Evolutionary conservation across 805 yeast species (phyloP), one percentile per base, ranked within the genome.

Genomic region (Metschnikowia sp.): DNA sequence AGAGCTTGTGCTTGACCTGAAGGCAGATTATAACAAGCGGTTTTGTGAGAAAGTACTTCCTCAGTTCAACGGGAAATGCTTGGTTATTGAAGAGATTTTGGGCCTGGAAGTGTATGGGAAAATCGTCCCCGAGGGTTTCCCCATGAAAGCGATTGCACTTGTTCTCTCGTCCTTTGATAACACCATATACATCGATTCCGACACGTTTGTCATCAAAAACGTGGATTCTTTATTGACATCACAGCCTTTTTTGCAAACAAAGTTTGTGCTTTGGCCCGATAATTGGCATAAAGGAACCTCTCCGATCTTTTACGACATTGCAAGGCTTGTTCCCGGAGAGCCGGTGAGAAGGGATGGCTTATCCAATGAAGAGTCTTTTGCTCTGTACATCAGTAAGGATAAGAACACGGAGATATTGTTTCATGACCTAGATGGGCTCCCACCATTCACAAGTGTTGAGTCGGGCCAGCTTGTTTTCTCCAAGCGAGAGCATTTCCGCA

Each of bases 11-110:
- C 57, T 77, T 11, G 77, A 79, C 10, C 50, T 61, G 4, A 59
- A 58, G 8, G 59, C 56, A 0, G 78, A 75, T 36, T 75, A 73
- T 52, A 66, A 68, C 38, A 44, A 47, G 10, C 75, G 74, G 30
- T 58, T 61, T 19, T 89, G 96, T 66, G 81, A 78, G 19, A 66
- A 68, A 8, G 70, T 85, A 2, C 70, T 88, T 55, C 90, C 92
- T 0, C 56, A 61, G 18, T 64, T 83, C 47, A 77, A 82, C 50
- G 92, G 84, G 4, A 75, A 74, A 53, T 88, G 96, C 72, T 78
- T 86, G 12, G 76, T 83, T 12, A 60, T 76, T 48, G 66, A 70
- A 12, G 64, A 65, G 3, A 63, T 66, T 13, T 72, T 85, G 49
- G 91, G 92, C 4, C 61, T 71, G 15, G 71, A 70, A 7, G 75